A percentile compares a stretch with the other conserved stretches of the same genome.
Evolutionary conservation across 83 land plant species (phyloP).

Genomic region (Thuja plicata): DNA sequence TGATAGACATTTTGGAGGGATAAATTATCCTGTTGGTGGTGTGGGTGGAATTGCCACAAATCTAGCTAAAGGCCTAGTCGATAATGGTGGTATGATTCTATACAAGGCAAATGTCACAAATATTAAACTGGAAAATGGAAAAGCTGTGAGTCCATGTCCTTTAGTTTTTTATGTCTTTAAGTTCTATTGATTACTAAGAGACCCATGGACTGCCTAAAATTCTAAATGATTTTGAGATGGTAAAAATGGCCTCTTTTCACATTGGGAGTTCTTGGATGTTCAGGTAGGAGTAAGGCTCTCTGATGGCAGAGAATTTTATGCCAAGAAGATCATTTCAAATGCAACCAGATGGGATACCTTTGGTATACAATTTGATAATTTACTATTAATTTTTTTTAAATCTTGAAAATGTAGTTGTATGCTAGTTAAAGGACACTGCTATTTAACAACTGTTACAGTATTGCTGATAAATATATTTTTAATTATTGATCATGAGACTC

Average conservation of each 20-base stretch:
- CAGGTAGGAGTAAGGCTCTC: slow-evolving; percentile 93
- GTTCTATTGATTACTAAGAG: background rate
- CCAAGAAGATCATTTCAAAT: slow-evolving; percentile 89
- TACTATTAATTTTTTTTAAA: background rate
- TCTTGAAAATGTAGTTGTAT: background rate
- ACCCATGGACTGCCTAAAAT: background rate
- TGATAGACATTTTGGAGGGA: slow-evolving; percentile 97
- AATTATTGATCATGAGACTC: background rate
- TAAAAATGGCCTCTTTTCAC: background rate
- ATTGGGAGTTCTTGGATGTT: slow-evolving; percentile 12
- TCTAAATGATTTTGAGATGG: background rate
- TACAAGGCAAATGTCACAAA: slow-evolving; percentile 91
- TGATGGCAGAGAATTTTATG: slow-evolving; percentile 72
- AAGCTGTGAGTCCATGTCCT: slow-evolving; percentile 66
- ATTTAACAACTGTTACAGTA: background rate
- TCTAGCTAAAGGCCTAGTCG: slow-evolving; percentile 83
- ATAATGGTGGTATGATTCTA: slow-evolving; percentile 79
- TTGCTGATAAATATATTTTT: background rate
- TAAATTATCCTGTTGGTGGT: slow-evolving; percentile 97
- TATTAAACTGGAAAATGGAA: slow-evolving; percentile 63
- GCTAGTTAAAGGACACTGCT: background rate
- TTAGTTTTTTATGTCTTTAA: slow-evolving; percentile 5
- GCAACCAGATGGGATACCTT: slow-evolving; percentile 99
- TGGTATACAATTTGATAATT: slow-evolving; percentile 42
- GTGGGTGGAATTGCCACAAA: slow-evolving; percentile 91